A percentile compares a stretch with the other conserved stretches of the same genome.
Conservation (phyloP, 1,284 basidiomycete genomes). For the Ustilago sp. region DNA sequence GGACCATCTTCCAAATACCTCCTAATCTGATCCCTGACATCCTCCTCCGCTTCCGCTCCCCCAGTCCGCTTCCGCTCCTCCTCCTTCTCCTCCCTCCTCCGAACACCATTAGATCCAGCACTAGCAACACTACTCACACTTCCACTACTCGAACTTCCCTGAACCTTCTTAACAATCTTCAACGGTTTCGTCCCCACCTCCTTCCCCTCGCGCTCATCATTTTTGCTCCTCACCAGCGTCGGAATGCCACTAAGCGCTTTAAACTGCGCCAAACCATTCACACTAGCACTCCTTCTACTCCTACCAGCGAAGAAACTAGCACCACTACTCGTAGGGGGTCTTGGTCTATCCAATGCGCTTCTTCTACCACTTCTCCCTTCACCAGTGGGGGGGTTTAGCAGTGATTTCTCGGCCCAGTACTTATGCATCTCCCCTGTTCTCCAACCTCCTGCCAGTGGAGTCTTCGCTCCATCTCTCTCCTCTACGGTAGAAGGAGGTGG, state of each 20-base stretch:
- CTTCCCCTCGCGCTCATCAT: background rate
- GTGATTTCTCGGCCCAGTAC: slow-evolving; percentile 14
- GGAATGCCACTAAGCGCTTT: background rate
- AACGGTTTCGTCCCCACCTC: slow-evolving; percentile 13
- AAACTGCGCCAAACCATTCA: slow-evolving; percentile 8
- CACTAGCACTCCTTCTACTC: slow-evolving; percentile 16
- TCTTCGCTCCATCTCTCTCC: slow-evolving; percentile 12
- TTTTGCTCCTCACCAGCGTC: background rate
- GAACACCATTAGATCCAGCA: too few relatives aligned
- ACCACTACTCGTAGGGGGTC: slow-evolving; percentile 35
- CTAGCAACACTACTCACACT: background rate
- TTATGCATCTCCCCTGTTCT: slow-evolving; percentile 1
- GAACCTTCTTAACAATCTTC: slow-evolving; percentile 20
- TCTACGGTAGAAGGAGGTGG: background rate
- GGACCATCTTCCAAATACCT: background rate
- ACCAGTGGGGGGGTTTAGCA: background rate
- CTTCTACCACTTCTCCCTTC: slow-evolving; percentile 5
- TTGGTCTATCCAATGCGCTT: slow-evolving; percentile 42
- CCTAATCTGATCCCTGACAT: slow-evolving; percentile 3
- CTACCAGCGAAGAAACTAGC: slow-evolving; percentile 40
- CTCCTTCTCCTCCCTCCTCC: background rate
- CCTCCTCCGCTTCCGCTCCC: background rate
- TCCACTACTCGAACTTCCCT: too few relatives aligned
- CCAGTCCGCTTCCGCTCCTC: background rate
- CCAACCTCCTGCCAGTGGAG: slow-evolving; percentile 1